Base-by-base conservation (phyloP, 1,284 basidiomycete species). In the Hortiboletus rubellus region DNA sequence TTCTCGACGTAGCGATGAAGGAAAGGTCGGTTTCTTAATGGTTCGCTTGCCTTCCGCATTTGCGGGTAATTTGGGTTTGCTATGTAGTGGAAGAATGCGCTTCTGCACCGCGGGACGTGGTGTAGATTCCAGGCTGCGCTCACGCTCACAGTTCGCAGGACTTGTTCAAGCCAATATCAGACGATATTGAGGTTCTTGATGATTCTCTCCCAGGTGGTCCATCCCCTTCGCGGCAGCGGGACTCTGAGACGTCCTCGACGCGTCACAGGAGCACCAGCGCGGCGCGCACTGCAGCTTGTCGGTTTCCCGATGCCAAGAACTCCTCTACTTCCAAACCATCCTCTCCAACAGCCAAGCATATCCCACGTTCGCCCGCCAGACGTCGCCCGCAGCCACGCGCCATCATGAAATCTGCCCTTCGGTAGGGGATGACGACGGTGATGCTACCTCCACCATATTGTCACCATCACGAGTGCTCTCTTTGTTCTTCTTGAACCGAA, bases 401-500 rank as follows among this genome's bases (percentile, higher is more conserved):
- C 3, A 7, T 63, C 45, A 50, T 33, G 0, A 64, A 44, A 46
- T 38, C 55, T 7, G 9, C 22, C 30, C 27, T 49, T 36, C 40
- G 9, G n/a, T n/a, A 30, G 61, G 43, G 18, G 67, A 69, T 10
- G 61, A 73, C 7, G 65, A 65, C 2, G 55, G 64, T 18, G 63
- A 60, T 9, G 53, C 55, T 10, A 24, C 30, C 5, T 71, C 68
- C 30, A 46, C 24, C 2, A 47, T 43, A 10, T 30, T 5, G 12
- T 59, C 57, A 0, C 0, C 46, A 15, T 30, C 5, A 42, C 31
- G 36, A 1, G 15, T 11, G 11, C 1, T 40, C 46, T 58, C 58
- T 61, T 57, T 66, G 47, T 44, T 74, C 63, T 74, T 80, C 15
- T 58, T 77, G 63, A 80, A 80, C n/a, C 68, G 74, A 33, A 79